These are phyloP conservation scores for Sindora glabra DNA, from an alignment of 306 rosid species.

Conservation along the genomic window DNA sequence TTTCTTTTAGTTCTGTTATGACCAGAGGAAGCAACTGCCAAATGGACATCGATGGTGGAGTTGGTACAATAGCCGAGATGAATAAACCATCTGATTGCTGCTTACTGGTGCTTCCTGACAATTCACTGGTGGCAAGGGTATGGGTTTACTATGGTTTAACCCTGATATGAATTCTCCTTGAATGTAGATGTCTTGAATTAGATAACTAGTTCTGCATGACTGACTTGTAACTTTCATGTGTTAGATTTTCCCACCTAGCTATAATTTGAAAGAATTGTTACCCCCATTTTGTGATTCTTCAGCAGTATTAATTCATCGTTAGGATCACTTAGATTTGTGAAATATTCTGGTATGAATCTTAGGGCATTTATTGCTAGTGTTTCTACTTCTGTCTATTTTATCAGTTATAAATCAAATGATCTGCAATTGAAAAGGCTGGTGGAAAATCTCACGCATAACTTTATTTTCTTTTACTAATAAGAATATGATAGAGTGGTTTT, in stretches of 20 bases:
- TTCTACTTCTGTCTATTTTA: too few relatives aligned
- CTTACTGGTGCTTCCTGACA: background rate
- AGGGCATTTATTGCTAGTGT: too few relatives aligned
- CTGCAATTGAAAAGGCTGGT: too few relatives aligned
- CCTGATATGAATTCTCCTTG: background rate
- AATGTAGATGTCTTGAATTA: background rate
- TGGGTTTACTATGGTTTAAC: background rate
- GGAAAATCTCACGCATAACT: too few relatives aligned
- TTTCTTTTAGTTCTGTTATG: background rate
- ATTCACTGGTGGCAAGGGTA: background rate
- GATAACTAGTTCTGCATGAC: background rate
- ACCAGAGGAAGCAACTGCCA: background rate
- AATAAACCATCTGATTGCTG: conserved; percentile 7
- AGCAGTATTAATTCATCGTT: background rate
- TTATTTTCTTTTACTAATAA: too few relatives aligned
- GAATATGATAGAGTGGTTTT: too few relatives aligned
- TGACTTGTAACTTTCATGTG: background rate
- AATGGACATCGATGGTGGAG: background rate
- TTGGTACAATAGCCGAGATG: background rate
- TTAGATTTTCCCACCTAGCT: background rate
- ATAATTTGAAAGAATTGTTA: background rate
- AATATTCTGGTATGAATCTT: too few relatives aligned
- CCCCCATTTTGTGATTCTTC: background rate
- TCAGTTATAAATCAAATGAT: too few relatives aligned
- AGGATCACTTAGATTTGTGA: too few relatives aligned